phyloP scores from a whole-genome alignment of 768 basidiomycete genomes.

The Pleurotus salmoneostramineus region DNA sequence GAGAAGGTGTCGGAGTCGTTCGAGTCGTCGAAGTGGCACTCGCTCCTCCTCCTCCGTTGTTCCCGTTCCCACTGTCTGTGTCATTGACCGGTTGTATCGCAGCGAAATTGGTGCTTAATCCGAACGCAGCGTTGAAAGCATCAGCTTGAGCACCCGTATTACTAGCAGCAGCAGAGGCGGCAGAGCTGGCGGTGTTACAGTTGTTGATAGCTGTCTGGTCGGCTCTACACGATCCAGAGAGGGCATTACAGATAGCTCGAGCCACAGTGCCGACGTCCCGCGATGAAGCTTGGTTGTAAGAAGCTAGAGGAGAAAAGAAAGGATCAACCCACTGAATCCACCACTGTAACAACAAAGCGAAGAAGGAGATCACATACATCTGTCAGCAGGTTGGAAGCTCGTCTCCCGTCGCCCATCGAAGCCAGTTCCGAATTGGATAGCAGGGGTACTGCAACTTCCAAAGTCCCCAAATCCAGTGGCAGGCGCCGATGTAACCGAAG shows the following conservation, averaged over 20 bases:
- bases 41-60: constrained; percentile 8
- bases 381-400: constrained; percentile 44
- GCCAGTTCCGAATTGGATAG: constrained; percentile 50
- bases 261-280: constrained; percentile 58
- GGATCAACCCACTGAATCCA: background rate
- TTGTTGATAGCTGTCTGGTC: constrained; percentile 49
- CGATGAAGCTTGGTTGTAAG: constrained; percentile 57
- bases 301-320: constrained; percentile 21
- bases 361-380: constrained; percentile 20
- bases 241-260: constrained; percentile 51
- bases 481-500: constrained; percentile 16
- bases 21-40: constrained; percentile 5
- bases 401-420: constrained; percentile 54
- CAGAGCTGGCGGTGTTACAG: constrained; percentile 35
- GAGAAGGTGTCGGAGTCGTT: constrained; percentile 10
- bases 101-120: constrained; percentile 49
- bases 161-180: constrained; percentile 36
- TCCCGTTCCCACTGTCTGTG: constrained; percentile 21
- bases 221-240: constrained; percentile 51
- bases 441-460: constrained; percentile 44
- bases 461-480: constrained; percentile 34
- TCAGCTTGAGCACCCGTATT: constrained; percentile 55
- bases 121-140: constrained; percentile 57
- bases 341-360: too few species aligned
- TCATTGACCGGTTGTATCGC: constrained; percentile 37